Base-by-base conservation (phyloP, 225 moss, liverwort and hornwort genomes). In the Climacium dendroides region DNA sequence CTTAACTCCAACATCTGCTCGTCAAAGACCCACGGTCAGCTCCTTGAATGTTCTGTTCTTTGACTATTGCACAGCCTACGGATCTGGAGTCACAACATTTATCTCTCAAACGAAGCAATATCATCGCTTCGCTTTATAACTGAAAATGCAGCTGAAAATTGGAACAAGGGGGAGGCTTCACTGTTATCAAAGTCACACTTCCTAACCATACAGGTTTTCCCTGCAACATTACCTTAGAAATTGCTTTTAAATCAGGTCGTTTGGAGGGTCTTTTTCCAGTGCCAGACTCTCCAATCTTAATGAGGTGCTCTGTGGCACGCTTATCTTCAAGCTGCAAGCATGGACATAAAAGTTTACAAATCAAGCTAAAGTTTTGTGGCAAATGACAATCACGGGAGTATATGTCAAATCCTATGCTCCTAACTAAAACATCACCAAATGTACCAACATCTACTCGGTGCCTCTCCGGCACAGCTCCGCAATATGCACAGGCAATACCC, bases 231-330 rank as follows among this genome's bases (percentile, higher is more conserved):
- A 94, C 94, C 94, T 91, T 91, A 18, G 90, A 83, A 63, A 93
- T 89, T 19, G 94, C 94, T 89, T 94, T 94, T 85, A 94, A 75
- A 78, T 94, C 94, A 30, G 94, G 94, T n/a, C 94, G 87, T 87
- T 93, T 94, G 45, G 94, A 94, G 53, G 93, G 92, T 70, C 91
- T 89, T 84, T 92, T 92, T 25, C 92, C 92, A 11, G 55, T 58
- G 59, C 93, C 93, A 50, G 90, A 74, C 87, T 89, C 84, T 69
- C 79, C 87, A 28, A 91, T 94, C 61, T 87, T 91, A 9, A 83
- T 82, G 7, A 92, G 85, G 26, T 66, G 83, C 79, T 89, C 91
- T 71, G 78, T 61, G 8, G 90, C 92, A 79, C 94, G 91, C 88
- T 93, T 94, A 79, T 94, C 89, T 80, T 94, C 94, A 13, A 78